Evolutionary conservation across 768 basidiomycete species (phyloP), one percentile per base, ranked within the genome.

Genomic region (Termitomyces sp.): DNA sequence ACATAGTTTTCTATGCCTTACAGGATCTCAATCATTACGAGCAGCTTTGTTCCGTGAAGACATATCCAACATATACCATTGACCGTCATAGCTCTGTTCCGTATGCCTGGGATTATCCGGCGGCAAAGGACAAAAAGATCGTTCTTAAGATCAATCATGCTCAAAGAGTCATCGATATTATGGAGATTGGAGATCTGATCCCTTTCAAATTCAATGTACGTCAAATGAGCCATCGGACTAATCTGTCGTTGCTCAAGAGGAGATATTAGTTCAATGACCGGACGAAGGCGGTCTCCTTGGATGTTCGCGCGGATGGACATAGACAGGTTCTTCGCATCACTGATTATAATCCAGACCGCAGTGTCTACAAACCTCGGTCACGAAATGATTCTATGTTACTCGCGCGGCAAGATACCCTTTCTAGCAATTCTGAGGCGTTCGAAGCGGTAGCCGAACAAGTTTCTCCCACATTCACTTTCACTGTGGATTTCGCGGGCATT

Each of bases 61-160:
- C 79, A 37, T 63, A 71, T 43, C 72, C 74, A 25, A 64, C 62
- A 12, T 94, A 95, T 70, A 76, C 73, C n/a, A 68, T 95, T 3
- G 65, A 72, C 5, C 77, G 84, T 10, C 82, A 80, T 38, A 74
- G 81, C 3, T 77, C 74, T 16, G 68, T 81, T 44, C 74, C 82
- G 32, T 99, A 98, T 68, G 90, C 95, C 5, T 99, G 96, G 96
- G 97, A 99, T 66, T 84, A 80, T 58, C 97, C 97, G 7, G 90
- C 94, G 3, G 86, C 87, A 1, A 76, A 77, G 45, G 86, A 89
- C 63, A 98, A 96, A 73, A 86, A 84, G 61, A 75, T 99, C 25
- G 69, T 84, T 35, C 75, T 99, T 21, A 68, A 70, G 10, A 78
- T 86, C 48, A 86, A 85, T 42, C 80, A 81, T 23, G 72, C 82